phyloP scores from a whole-genome alignment of 73 alveolate species.

The Tetrahymena elliotti region DNA sequence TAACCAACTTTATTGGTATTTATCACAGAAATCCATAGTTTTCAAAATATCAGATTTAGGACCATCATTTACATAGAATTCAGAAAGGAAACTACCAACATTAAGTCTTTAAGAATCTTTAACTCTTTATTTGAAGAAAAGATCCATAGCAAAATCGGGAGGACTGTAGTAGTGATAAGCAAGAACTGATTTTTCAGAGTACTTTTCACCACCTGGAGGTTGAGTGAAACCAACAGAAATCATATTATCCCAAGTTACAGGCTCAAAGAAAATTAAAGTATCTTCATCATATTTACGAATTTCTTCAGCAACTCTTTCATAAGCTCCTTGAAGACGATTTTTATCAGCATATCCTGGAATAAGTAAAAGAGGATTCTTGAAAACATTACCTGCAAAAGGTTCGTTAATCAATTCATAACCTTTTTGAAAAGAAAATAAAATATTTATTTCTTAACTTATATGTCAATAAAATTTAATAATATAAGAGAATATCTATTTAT shows the following conservation, averaged over 20 bases:
- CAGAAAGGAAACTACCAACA: slow-evolving; percentile 12
- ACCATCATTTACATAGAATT: slow-evolving; percentile 28
- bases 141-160: neutral
- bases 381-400: slow-evolving; percentile 15
- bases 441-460: no score
- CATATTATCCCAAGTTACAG: slow-evolving; percentile 20
- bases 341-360: slow-evolving; percentile 24
- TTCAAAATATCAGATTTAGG: slow-evolving; percentile 12
- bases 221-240: slow-evolving; percentile 36
- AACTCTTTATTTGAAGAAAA: neutral
- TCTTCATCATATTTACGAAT: slow-evolving; percentile 22
- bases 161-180: slow-evolving; percentile 19
- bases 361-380: neutral
- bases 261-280: slow-evolving; percentile 18
- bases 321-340: neutral
- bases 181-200: neutral
- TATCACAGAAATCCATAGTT: slow-evolving; percentile 2
- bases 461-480: no score
- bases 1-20: slow-evolving; percentile 6
- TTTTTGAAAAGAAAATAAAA: neutral
- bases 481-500: no score
- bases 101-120: neutral
- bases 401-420: slow-evolving; percentile 37
- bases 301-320: neutral
- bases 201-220: slow-evolving; percentile 21